Conservation (phyloP, 352 stramenopile species). For the Phytophthora agathidicida region DNA sequence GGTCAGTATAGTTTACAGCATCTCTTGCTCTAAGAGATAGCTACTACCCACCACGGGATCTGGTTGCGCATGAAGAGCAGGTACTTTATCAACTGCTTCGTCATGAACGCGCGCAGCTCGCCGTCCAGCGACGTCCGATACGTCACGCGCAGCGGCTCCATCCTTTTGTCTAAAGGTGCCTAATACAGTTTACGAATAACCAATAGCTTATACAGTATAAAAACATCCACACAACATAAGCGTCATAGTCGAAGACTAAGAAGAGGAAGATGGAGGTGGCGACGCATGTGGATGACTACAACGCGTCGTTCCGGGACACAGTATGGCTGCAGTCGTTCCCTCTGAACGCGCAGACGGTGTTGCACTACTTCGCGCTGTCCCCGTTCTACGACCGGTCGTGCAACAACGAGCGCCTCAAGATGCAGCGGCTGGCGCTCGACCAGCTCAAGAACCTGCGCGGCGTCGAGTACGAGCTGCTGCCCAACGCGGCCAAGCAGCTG, state of each 20-base stretch:
- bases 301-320: constrained; percentile 88
- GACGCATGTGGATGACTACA: constrained; percentile 85
- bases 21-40: neutral
- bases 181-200: neutral
- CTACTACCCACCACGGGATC: constrained; percentile 55
- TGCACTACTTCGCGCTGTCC: constrained; percentile 89
- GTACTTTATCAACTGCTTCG: constrained; percentile 49
- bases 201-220: no score
- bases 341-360: constrained; percentile 81
- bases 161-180: neutral
- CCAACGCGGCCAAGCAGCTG: constrained; percentile 83
- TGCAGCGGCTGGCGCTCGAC: constrained; percentile 87
- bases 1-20: neutral
- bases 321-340: constrained; percentile 89
- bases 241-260: constrained; percentile 1
- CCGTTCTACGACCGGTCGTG: constrained; percentile 90
- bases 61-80: constrained; percentile 72
- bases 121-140: constrained; percentile 57
- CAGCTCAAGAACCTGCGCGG: constrained; percentile 89
- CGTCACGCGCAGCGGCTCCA: constrained; percentile 26
- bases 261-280: constrained; percentile 65
- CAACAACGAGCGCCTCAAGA: constrained; percentile 92
- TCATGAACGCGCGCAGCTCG: constrained; percentile 45
- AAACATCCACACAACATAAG: neutral
- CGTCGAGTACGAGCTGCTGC: constrained; percentile 89